phyloP scores from a whole-genome alignment of 805 yeast species.

The Hemisphaericaspora nanyangensis region DNA sequence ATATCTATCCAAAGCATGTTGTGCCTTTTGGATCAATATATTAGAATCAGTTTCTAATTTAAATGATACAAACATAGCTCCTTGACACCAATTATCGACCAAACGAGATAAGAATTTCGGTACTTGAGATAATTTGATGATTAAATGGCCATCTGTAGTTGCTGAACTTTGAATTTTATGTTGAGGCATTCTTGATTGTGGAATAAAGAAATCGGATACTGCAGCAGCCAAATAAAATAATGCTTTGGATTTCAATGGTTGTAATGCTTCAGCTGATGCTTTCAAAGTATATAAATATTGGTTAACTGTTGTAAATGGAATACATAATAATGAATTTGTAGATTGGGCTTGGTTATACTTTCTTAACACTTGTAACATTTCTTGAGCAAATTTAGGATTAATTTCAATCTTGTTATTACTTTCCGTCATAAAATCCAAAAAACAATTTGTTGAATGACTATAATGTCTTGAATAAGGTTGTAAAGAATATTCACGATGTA shows the following conservation, averaged over 20 bases:
- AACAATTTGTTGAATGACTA: conserved; percentile 78
- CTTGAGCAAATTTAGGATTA: conserved; percentile 53
- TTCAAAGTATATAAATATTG: conserved; percentile 86
- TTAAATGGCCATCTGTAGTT: conserved; percentile 71
- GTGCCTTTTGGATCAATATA: conserved; percentile 71
- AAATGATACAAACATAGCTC: conserved; percentile 91
- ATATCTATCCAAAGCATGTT: conserved; percentile 76
- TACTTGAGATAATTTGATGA: conserved; percentile 88
- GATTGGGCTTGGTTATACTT: conserved; percentile 51
- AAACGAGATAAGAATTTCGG: conserved; percentile 87
- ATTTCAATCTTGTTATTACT: conserved; percentile 56
- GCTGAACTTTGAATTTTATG: conserved; percentile 82
- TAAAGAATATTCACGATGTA: conserved; percentile 88
- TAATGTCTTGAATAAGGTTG: conserved; percentile 91
- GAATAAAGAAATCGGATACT: conserved; percentile 93
- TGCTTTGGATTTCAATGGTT: conserved; percentile 52
- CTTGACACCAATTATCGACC: conserved; percentile 93
- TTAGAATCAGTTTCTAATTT: conserved; percentile 84
- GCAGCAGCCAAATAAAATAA: conserved; percentile 94
- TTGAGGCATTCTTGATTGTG: conserved; percentile 78
- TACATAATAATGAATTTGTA: conserved; percentile 51
- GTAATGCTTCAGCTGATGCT: conserved; percentile 57
- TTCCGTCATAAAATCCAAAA: conserved; percentile 76
- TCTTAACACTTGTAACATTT: conserved; percentile 56
- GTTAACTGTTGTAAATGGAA: conserved; percentile 93